Base-by-base conservation (phyloP, 1,284 basidiomycete genomes). In the Lentinus polychrous region DNA sequence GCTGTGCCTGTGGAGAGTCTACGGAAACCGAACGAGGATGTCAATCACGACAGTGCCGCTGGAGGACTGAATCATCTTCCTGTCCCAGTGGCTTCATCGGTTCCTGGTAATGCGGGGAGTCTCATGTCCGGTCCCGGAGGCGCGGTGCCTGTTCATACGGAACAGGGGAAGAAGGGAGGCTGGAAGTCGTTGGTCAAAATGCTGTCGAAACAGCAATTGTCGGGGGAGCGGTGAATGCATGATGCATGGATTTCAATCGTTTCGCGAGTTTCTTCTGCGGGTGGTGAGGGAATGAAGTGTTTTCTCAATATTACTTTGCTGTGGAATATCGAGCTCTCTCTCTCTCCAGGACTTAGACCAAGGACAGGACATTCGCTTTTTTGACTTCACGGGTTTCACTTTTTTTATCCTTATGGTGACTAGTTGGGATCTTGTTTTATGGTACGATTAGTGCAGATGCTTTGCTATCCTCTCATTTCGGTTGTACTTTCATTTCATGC, bases 171-270 rank as follows among this genome's bases (percentile, higher is more conserved):
- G 32, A 32, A 24, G 24, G 17, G 32, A 8, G 42, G 42, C 1
- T 53, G 53, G 45, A 43, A 48, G 39, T 49, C 49, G 37, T 43
- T 55, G 35, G 45, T 51, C 47, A 40, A 32, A 39, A 55, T 55
- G 54, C 23, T 51, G 42, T 53, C 52, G 46, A 55, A 49, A 43
- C 41, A 49, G 34, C 54, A 55, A 34, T 17, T 54, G 48, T 31
- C 32, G 11, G 20, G 41, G 23, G 47, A 27, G 5, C 34, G 18
- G 43, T 36, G 15, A n/a, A 3, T 22, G 7, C 7, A n/a, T 41
- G 40, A 41, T n/a, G 40, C 27, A 27, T 27, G 27, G 4, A 5
- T 10, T 27, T 27, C 27, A 10, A 27, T 27, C n/a, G n/a, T n/a
- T n/a, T n/a, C n/a, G n/a, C n/a, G n/a, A n/a, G n/a, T n/a, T n/a